Percentiles rank a stretch among this genome's conserved stretches.
phyloP scores from a whole-genome alignment of 2,329 filamentous ascomycete genomes.

The Coniochaeta prunicola region DNA sequence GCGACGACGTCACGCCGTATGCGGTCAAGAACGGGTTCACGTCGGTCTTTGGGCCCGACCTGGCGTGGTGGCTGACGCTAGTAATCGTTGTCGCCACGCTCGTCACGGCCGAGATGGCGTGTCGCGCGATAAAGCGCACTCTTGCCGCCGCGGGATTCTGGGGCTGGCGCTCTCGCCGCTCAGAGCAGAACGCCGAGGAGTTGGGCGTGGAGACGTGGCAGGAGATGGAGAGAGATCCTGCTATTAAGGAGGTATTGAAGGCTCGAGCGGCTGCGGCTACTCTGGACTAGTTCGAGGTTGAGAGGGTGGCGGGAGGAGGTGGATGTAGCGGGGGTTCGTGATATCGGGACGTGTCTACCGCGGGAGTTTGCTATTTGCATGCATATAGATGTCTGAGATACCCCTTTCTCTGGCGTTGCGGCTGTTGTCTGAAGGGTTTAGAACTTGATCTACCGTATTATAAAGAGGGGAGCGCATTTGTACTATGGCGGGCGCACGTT shows the following conservation, averaged over 20 bases:
- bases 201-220: slow-evolving; percentile 51
- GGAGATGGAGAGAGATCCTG: slow-evolving; percentile 46
- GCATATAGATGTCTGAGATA: not conserved
- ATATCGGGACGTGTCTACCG: not conserved
- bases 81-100: slow-evolving; percentile 55
- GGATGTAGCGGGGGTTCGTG: not conserved
- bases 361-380: not conserved
- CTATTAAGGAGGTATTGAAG: slow-evolving; percentile 32
- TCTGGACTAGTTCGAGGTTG: not conserved
- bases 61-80: slow-evolving; percentile 67
- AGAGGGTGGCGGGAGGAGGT: not conserved
- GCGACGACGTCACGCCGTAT: slow-evolving; percentile 43
- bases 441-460: not conserved
- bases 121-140: slow-evolving; percentile 40
- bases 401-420: not conserved
- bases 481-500: no score
- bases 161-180: slow-evolving; percentile 21
- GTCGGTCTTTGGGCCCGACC: slow-evolving; percentile 57
- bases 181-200: slow-evolving; percentile 30
- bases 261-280: slow-evolving; percentile 1
- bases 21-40: slow-evolving; percentile 62
- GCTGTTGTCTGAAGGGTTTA: not conserved
- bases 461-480: no score
- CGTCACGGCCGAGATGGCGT: slow-evolving; percentile 56
- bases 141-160: slow-evolving; percentile 39